Percentiles rank a stretch among this genome's conserved stretches.
Evolutionary conservation across 176 grass and related monocot species (phyloP).

Genomic region (Zea luxurians): DNA sequence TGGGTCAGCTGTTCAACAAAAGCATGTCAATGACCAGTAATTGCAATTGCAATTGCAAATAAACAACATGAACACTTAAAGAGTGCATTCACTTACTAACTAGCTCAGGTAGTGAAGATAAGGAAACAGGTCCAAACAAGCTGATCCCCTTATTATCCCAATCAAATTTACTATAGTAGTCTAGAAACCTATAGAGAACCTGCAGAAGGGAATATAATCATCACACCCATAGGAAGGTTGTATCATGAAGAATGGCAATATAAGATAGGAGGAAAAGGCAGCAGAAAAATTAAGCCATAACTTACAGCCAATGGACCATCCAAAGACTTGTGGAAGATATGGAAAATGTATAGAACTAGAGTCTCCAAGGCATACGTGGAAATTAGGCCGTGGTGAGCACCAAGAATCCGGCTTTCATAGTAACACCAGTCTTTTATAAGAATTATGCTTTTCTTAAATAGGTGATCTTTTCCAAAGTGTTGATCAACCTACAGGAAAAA

Average conservation of each 20-base stretch:
- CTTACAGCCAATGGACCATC: conserved; percentile 86
- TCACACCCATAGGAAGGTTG: conserved; percentile 17
- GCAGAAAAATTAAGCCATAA: conserved; percentile 13
- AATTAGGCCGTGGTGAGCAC: conserved; percentile 94
- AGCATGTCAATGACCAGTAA: conserved; percentile 28
- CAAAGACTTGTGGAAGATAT: conserved; percentile 72
- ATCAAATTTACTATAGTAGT: conserved; percentile 96
- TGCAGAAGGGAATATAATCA: conserved; percentile 44
- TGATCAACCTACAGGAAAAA: conserved; percentile 72
- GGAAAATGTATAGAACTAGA: conserved; percentile 85
- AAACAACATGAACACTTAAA: conserved; percentile 25
- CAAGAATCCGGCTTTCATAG: conserved; percentile 98
- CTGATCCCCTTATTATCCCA: conserved; percentile 89
- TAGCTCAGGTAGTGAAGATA: conserved; percentile 83
- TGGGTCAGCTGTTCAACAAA: conserved; percentile 54
- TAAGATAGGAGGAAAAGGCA: conserved; percentile 14
- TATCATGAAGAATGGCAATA: conserved; percentile 14
- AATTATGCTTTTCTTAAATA: conserved; percentile 97
- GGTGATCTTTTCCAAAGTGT: conserved; percentile 68
- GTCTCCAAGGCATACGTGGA: conserved; percentile 97
- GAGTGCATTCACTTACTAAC: conserved; percentile 60
- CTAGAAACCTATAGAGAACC: conserved; percentile 94
- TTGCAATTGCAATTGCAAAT: conserved; percentile 28
- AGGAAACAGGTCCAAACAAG: conserved; percentile 65
- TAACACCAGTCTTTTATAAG: conserved; percentile 98